phyloP scores from a whole-genome alignment of 768 basidiomycete species.

The Phaeolepiota aurea region DNA sequence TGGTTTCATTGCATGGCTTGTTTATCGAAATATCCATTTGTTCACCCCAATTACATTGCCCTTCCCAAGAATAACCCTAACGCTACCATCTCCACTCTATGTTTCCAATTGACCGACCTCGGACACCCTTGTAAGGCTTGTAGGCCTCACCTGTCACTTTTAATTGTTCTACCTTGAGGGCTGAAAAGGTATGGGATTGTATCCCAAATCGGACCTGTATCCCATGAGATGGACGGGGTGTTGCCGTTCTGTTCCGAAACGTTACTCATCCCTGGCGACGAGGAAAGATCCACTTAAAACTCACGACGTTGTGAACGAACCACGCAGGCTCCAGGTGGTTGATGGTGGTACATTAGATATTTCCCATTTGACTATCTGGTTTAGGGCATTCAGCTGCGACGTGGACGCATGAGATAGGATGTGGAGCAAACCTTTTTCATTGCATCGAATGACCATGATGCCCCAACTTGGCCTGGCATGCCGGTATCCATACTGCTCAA shows the following conservation, averaged over 20 bases:
- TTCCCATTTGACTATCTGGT: constrained; percentile 71
- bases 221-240: constrained; percentile 66
- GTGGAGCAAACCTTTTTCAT: constrained; percentile 41
- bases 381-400: neutral
- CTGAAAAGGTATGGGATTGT: constrained; percentile 65
- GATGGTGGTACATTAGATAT: constrained; percentile 61
- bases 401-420: neutral
- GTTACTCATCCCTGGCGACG: constrained; percentile 2
- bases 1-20: too few relatives aligned
- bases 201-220: constrained; percentile 68
- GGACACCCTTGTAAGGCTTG: constrained; percentile 89
- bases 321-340: constrained; percentile 64
- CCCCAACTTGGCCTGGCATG: constrained; percentile 25
- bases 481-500: constrained; percentile 21
- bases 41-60: neutral
- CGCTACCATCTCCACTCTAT: constrained; percentile 61
- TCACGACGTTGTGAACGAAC: constrained; percentile 64
- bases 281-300: constrained; percentile 13
- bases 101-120: constrained; percentile 56
- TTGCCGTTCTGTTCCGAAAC: constrained; percentile 15
- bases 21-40: neutral
- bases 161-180: constrained; percentile 80
- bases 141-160: constrained; percentile 73
- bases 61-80: neutral
- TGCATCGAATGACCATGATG: constrained; percentile 79